Conservation (phyloP, 805 yeast genomes). For the Osmozyma mogii region DNA sequence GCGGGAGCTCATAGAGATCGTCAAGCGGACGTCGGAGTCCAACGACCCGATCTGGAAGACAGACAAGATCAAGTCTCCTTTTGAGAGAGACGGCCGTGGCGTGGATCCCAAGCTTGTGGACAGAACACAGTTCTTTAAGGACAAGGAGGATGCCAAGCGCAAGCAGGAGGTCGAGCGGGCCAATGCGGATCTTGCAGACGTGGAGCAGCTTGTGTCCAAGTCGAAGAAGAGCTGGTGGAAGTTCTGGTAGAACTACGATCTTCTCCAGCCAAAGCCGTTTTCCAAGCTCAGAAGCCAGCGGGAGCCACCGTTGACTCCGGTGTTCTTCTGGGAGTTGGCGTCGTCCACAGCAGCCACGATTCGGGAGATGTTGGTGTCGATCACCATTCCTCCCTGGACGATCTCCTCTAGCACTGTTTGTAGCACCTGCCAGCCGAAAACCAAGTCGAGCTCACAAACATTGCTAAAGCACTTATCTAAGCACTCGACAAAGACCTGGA, state of each 20-base stretch:
- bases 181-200: conserved; percentile 9
- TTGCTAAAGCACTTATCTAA: conserved; percentile 87
- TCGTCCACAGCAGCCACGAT: conserved; percentile 82
- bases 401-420: conserved; percentile 89
- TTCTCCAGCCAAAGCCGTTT: conserved; percentile 11
- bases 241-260: conserved; percentile 5
- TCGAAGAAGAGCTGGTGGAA: conserved; percentile 17
- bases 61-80: conserved; percentile 61
- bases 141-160: conserved; percentile 33
- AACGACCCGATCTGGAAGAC: conserved; percentile 81
- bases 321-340: conserved; percentile 45
- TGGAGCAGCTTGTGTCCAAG: conserved; percentile 13
- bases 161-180: conserved; percentile 23
- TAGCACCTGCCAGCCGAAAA: conserved; percentile 97
- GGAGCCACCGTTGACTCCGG: conserved; percentile 9
- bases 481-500: conserved; percentile 95
- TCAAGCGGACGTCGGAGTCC: conserved; percentile 52
- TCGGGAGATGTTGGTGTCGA: conserved; percentile 76
- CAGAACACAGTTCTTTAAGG: conserved; percentile 41
- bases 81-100: conserved; percentile 42
- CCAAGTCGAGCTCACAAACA: conserved; percentile 92
- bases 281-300: conserved; percentile 22
- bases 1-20: conserved; percentile 60
- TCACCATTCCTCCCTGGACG: conserved; percentile 96
- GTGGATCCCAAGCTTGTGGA: conserved; percentile 28